These are phyloP conservation scores for Artemisia annua DNA, from an alignment of 129 eudicot species.

Conservation along the genomic window DNA sequence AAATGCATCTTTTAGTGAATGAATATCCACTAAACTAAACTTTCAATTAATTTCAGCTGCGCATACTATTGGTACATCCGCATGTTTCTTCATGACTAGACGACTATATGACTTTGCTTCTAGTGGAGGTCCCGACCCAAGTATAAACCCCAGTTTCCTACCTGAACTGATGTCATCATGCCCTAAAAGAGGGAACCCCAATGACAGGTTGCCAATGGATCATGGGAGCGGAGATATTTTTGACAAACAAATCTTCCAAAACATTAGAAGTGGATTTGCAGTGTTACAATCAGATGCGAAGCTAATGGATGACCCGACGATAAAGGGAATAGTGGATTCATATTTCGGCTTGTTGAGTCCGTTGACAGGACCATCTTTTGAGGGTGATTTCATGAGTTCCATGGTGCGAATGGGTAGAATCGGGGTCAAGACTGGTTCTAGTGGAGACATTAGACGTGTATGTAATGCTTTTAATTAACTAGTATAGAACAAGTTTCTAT, in stretches of 20 bases:
- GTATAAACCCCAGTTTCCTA: conserved; percentile 54
- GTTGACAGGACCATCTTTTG: conserved; percentile 48
- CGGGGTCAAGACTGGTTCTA: conserved; percentile 41
- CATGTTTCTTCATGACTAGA: conserved; percentile 65
- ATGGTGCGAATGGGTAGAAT: conserved; percentile 75
- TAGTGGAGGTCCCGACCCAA: conserved; percentile 56
- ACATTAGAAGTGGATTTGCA: conserved; percentile 57
- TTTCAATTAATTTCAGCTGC: conserved; percentile 46
- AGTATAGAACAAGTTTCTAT: not conserved
- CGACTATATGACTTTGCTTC: conserved; percentile 58
- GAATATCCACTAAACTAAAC: not conserved
- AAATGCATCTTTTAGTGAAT: not conserved
- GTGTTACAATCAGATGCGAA: conserved; percentile 66
- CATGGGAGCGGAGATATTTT: conserved; percentile 48
- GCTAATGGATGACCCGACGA: conserved; percentile 47
- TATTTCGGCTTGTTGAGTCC: conserved; percentile 41
- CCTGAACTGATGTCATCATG: conserved; percentile 47
- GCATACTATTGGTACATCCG: conserved; percentile 79
- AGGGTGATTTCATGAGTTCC: conserved; percentile 54
- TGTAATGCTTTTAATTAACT: conserved; percentile 51
- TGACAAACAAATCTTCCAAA: conserved; percentile 51
- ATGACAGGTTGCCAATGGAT: conserved; percentile 50
- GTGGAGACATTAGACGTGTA: conserved; percentile 66
- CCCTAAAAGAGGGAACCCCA: conserved; percentile 45
- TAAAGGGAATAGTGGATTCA: conserved; percentile 51